phyloP scores from a whole-genome alignment of 345 rosid genomes.

The Brassica napus region Da-Ae NC_063451.1:7558501-7559000 shows the following conservation, averaged over 20 bases:
- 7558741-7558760: constrained; percentile 95
- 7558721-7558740: constrained; percentile 42
- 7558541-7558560: not conserved
- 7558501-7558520: not conserved
- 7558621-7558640: not conserved
- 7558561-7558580: not conserved
- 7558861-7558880: not conserved
- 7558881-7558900: not conserved
- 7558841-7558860: not conserved
- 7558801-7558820: constrained; percentile 77
- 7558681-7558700: not conserved
- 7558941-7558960: not conserved
- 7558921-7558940: constrained; percentile 2
- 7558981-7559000: not conserved
- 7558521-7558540: not conserved
- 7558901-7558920: not conserved
- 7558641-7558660: not conserved
- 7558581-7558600: constrained; percentile 11
- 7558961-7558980: not conserved
- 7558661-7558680: constrained; percentile 1
- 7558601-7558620: not conserved
- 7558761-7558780: constrained; percentile 94
- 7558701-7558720: constrained; percentile 9
- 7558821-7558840: constrained; percentile 1
- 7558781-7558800: constrained; percentile 69